A percentile compares a stretch with the other conserved stretches of the same genome.
These are phyloP conservation scores for Quercus ilex DNA, from an alignment of 306 rosid genomes.

Conservation along the genomic window DNA sequence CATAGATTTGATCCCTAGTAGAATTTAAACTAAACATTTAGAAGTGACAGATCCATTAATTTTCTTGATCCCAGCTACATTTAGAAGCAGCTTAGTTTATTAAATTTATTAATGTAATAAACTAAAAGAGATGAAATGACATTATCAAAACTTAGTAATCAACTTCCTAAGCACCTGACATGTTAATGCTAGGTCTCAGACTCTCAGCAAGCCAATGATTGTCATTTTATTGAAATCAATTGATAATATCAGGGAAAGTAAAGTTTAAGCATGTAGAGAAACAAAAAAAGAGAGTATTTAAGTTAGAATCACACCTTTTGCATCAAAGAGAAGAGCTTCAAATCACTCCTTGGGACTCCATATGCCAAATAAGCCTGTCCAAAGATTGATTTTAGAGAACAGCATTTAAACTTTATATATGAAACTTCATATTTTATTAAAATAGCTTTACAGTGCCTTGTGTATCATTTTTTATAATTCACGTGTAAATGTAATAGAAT, in stretches of 20 bases:
- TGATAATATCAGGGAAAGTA: background rate
- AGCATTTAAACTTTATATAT: background rate
- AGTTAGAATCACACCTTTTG: conserved; percentile 55
- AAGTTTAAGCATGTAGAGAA: background rate
- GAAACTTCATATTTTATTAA: background rate
- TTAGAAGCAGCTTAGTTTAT: background rate
- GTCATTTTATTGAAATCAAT: background rate
- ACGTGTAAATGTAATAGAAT: background rate
- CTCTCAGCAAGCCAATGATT: background rate
- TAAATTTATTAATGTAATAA: too few relatives aligned
- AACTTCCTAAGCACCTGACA: background rate
- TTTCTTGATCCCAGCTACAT: background rate
- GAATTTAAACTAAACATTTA: background rate
- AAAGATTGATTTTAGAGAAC: background rate
- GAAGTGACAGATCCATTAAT: background rate
- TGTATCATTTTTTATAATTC: background rate
- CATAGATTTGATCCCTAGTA: background rate
- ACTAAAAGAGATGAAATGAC: background rate
- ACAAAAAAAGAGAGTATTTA: background rate
- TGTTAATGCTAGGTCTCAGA: background rate
- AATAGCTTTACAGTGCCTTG: background rate
- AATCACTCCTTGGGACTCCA: conserved; percentile 79
- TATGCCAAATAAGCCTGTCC: conserved; percentile 76
- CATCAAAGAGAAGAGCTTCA: conserved; percentile 71
- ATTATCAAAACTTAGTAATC: background rate